These are phyloP conservation scores for Exophiala bonariae DNA, from an alignment of 2,329 filamentous ascomycete genomes.

Conservation along the genomic window DNA sequence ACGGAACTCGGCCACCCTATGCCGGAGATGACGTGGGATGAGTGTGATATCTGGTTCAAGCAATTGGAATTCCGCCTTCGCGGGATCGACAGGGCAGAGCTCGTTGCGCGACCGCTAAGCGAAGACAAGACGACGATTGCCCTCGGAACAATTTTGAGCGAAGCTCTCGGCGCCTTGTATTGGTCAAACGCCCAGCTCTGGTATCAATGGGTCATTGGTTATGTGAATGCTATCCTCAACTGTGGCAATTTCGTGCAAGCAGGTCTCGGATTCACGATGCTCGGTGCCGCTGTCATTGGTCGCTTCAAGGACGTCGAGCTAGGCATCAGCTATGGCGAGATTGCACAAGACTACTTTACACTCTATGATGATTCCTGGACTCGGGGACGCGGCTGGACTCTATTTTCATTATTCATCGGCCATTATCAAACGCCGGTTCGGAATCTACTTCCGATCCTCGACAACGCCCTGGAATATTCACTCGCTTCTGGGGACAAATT, in stretches of 20 bases:
- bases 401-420: constrained; percentile 63
- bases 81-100: constrained; percentile 51
- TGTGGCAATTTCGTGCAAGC: constrained; percentile 58
- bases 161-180: constrained; percentile 59
- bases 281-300: constrained; percentile 56
- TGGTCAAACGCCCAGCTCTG: constrained; percentile 62
- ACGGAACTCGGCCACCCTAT: constrained; percentile 67
- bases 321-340: constrained; percentile 54
- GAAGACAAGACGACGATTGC: constrained; percentile 44
- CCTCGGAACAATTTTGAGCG: constrained; percentile 56
- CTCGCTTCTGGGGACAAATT: constrained; percentile 60
- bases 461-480: constrained; percentile 56
- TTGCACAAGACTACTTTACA: constrained; percentile 54
- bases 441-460: constrained; percentile 53
- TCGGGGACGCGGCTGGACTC: constrained; percentile 55
- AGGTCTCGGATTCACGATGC: constrained; percentile 58
- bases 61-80: constrained; percentile 61
- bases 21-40: constrained; percentile 67
- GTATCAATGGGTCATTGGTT: constrained; percentile 59
- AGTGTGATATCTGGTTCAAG: constrained; percentile 75
- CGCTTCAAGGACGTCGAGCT: constrained; percentile 59
- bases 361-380: constrained; percentile 56
- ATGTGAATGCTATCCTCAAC: constrained; percentile 57
- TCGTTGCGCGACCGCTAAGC: constrained; percentile 41
- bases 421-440: constrained; percentile 56